A percentile compares a stretch with the other conserved stretches of the same genome.
phyloP scores from a whole-genome alignment of 129 eudicot genomes.

The Rutidosis leptorrhynchoides region DNA sequence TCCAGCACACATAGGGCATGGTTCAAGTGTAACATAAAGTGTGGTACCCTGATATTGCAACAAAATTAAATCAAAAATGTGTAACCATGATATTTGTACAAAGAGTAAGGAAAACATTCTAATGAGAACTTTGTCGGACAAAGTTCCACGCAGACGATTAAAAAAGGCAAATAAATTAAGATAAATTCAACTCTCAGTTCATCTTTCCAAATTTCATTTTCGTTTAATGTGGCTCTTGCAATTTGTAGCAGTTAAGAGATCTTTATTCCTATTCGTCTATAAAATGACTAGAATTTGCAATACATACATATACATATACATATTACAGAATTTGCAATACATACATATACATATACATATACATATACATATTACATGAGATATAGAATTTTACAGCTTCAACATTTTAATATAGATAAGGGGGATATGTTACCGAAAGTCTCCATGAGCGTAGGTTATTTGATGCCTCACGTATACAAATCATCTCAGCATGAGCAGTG shows the following conservation, averaged over 20 bases:
- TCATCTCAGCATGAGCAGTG: constrained; percentile 98
- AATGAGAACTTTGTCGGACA: not conserved
- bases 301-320: too few species aligned
- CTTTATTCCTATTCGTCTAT: not conserved
- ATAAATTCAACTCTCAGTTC: not conserved
- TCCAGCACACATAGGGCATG: constrained; percentile 99
- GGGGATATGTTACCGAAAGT: constrained; percentile 54
- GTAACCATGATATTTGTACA: not conserved
- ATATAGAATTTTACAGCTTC: not conserved
- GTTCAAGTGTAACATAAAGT: constrained; percentile 94
- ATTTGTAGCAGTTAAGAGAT: not conserved
- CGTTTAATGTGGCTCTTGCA: not conserved
- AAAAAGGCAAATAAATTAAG: not conserved
- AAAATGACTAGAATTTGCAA: not conserved
- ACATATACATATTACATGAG: not conserved
- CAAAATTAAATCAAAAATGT: constrained; percentile 6
- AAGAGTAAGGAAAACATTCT: not conserved
- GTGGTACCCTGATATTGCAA: constrained; percentile 60
- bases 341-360: too few species aligned
- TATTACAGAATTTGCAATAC: not conserved
- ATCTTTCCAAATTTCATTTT: too few species aligned
- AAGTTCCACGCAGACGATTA: not conserved
- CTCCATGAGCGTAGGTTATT: constrained; percentile 83
- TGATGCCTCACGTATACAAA: constrained; percentile 90
- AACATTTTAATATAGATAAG: not conserved